Evolutionary conservation across 2,329 filamentous ascomycete species (phyloP).

Genomic region (Apiospora malaysiana): DNA sequence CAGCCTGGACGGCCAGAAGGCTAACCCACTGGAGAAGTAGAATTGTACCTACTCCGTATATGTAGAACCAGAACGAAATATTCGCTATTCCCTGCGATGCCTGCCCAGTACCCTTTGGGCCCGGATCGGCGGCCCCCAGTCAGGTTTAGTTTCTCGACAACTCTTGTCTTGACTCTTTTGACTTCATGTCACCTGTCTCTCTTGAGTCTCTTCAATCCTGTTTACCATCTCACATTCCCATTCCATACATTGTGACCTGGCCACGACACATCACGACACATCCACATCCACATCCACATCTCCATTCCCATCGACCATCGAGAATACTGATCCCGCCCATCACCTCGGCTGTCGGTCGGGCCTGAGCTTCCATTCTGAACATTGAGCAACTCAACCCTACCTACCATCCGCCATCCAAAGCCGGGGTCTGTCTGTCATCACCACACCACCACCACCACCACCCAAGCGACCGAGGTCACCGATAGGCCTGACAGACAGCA

Average conservation of each 20-base stretch:
- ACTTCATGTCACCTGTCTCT: slow-evolving; percentile 13
- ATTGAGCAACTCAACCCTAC: slow-evolving; percentile 3
- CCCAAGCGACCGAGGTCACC: not conserved
- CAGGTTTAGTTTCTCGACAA: slow-evolving; percentile 14
- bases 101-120: not conserved
- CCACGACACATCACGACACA: not conserved
- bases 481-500: not conserved
- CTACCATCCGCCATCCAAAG: not conserved
- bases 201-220: slow-evolving; percentile 4
- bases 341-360: not conserved
- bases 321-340: not conserved
- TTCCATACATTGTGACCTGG: not conserved
- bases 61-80: not conserved
- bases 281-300: not conserved
- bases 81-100: slow-evolving; percentile 14
- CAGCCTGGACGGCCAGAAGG: not conserved
- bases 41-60: too few species aligned
- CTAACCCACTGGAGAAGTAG: slow-evolving; percentile 4
- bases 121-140: slow-evolving; percentile 7
- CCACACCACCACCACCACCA: not conserved
- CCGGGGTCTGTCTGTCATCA: not conserved
- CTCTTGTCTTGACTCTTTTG: not conserved
- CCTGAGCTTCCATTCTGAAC: not conserved
- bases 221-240: not conserved
- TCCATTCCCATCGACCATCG: slow-evolving; percentile 2